Conservation (phyloP, 1,284 basidiomycete genomes). For the Amylostereum chailletii region DNA sequence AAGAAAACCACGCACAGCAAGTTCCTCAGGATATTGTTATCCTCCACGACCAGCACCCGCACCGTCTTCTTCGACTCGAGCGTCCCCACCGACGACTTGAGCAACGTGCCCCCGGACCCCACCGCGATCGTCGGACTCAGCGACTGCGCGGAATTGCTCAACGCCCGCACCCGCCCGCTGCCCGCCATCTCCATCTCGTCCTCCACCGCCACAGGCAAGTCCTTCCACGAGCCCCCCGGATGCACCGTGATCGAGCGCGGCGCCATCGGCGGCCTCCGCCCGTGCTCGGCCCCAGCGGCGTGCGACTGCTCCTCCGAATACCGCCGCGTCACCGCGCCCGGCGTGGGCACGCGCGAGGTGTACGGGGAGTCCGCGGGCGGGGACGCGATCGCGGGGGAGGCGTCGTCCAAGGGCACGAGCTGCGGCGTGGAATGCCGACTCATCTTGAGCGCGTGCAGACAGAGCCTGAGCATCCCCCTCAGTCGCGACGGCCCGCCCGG, state of each 20-base stretch:
- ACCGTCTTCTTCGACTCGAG: slow-evolving; percentile 32
- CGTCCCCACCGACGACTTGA: slow-evolving; percentile 51
- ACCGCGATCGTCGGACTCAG: slow-evolving; percentile 42
- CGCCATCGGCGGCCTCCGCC: slow-evolving; percentile 32
- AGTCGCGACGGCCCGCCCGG: slow-evolving; percentile 81
- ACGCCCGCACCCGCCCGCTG: slow-evolving; percentile 9
- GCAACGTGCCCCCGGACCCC: slow-evolving; percentile 49
- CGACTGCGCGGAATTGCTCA: slow-evolving; percentile 22
- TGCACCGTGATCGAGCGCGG: slow-evolving; percentile 42
- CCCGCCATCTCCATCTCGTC: slow-evolving; percentile 15
- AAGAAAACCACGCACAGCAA: slow-evolving; percentile 44
- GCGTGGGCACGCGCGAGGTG: slow-evolving; percentile 11
- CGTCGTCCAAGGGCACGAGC: slow-evolving; percentile 1
- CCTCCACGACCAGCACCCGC: slow-evolving; percentile 75
- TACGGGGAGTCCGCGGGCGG: slow-evolving; percentile 13
- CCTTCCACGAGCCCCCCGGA: slow-evolving; percentile 32
- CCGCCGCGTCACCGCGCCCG: slow-evolving; percentile 23
- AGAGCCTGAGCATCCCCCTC: slow-evolving; percentile 61
- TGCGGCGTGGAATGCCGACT: slow-evolving; percentile 17
- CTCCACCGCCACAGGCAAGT: slow-evolving; percentile 22
- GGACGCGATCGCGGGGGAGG: slow-evolving; percentile 4
- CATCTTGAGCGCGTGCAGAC: slow-evolving; percentile 56
- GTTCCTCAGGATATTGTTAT: slow-evolving; percentile 70
- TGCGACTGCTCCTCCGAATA: slow-evolving; percentile 39
- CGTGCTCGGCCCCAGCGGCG: slow-evolving; percentile 6